These are phyloP conservation scores for Lodderomyces orthopsilosis DNA, from an alignment of 1,139 yeast species.

Conservation along the genomic window DNA sequence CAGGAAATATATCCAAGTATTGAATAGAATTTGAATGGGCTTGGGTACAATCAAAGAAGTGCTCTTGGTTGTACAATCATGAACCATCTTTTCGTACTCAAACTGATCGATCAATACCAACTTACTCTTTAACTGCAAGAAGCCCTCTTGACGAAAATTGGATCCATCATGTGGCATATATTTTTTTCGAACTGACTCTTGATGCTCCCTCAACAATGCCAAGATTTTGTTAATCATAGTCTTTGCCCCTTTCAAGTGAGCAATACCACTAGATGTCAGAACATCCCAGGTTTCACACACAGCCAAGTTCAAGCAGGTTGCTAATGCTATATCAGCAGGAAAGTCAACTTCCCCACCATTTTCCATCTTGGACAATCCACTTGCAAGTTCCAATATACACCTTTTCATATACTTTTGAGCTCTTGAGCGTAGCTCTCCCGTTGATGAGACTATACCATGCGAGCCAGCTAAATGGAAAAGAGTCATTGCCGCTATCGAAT, in stretches of 20 bases:
- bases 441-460: slow-evolving; percentile 30
- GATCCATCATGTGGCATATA: slow-evolving; percentile 8
- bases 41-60: slow-evolving; percentile 29
- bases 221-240: slow-evolving; percentile 54
- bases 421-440: slow-evolving; percentile 37
- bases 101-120: slow-evolving; percentile 31
- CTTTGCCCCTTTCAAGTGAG: slow-evolving; percentile 65
- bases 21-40: slow-evolving; percentile 54
- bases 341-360: slow-evolving; percentile 24
- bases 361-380: slow-evolving; percentile 44
- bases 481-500: slow-evolving; percentile 65
- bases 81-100: slow-evolving; percentile 36
- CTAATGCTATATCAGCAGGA: slow-evolving; percentile 65
- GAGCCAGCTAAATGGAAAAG: slow-evolving; percentile 57
- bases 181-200: slow-evolving; percentile 17
- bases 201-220: slow-evolving; percentile 29
- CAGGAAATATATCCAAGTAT: slow-evolving; percentile 65
- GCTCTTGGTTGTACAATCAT: slow-evolving; percentile 13
- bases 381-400: slow-evolving; percentile 57
- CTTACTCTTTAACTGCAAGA: slow-evolving; percentile 16
- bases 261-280: slow-evolving; percentile 62
- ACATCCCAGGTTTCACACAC: slow-evolving; percentile 70
- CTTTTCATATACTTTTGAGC: slow-evolving; percentile 60
- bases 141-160: not conserved
- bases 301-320: slow-evolving; percentile 61